A percentile compares a stretch with the other conserved stretches of the same genome.
Evolutionary conservation across 1,284 basidiomycete species (phyloP).

Genomic region (Kwoniella shivajii): DNA sequence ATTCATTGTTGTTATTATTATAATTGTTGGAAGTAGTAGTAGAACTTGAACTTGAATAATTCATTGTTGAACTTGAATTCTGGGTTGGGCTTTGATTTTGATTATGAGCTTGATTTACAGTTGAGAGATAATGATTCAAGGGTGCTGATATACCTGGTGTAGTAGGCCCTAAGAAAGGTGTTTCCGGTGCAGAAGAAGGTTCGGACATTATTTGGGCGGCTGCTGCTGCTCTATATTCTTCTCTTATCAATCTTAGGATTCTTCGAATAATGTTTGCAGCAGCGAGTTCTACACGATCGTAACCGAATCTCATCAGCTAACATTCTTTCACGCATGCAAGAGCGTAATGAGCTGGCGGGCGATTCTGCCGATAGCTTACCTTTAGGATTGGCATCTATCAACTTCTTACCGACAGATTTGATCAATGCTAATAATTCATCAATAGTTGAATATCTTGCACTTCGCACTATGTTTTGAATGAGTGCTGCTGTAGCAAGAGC

Average conservation of each 20-base stretch:
- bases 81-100: too few relatives aligned
- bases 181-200: conserved; percentile 44
- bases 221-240: conserved; percentile 70
- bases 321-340: neutral
- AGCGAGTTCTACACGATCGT: conserved; percentile 69
- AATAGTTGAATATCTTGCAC: conserved; percentile 81
- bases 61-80: too few relatives aligned
- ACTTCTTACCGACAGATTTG: conserved; percentile 72
- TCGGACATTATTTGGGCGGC: conserved; percentile 36
- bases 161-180: conserved; percentile 41
- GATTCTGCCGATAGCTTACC: conserved; percentile 64
- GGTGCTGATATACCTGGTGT: conserved; percentile 49
- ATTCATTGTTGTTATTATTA: conserved; percentile 2
- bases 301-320: neutral
- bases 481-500: conserved; percentile 87
- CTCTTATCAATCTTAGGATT: conserved; percentile 86
- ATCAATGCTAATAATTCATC: conserved; percentile 83
- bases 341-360: neutral
- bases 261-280: conserved; percentile 92
- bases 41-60: too few relatives aligned
- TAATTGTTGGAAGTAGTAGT: too few relatives aligned
- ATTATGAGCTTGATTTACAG: too few relatives aligned
- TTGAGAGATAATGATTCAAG: conserved; percentile 44
- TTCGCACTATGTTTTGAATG: conserved; percentile 83
- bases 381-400: conserved; percentile 90